A percentile compares a stretch with the other conserved stretches of the same genome.
Conservation (phyloP, 1,284 basidiomycete genomes). For the Rhodotorula sp. region DNA sequence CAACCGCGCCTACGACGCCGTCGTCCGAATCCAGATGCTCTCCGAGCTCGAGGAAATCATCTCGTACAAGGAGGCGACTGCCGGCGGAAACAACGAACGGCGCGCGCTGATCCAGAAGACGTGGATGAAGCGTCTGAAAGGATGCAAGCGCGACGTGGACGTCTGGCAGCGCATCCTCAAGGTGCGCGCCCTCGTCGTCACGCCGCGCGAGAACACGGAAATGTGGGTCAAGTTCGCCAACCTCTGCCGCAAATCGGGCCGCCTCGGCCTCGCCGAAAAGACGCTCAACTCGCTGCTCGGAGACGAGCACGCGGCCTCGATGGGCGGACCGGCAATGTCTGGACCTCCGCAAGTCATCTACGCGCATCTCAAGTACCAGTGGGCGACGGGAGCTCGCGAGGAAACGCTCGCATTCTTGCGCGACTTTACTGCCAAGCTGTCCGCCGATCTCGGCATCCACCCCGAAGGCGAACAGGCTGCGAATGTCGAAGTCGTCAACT, state of each 20-base stretch:
- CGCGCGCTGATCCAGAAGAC: slow-evolving; percentile 79
- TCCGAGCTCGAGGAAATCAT: slow-evolving; percentile 99
- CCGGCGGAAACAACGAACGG: slow-evolving; percentile 85
- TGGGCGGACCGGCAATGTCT: slow-evolving; percentile 57
- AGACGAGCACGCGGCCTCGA: slow-evolving; percentile 51
- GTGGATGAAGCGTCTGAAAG: slow-evolving; percentile 92
- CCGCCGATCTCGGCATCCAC: slow-evolving; percentile 69
- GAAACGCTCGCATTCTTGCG: slow-evolving; percentile 84
- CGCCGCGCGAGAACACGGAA: slow-evolving; percentile 88
- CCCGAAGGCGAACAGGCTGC: slow-evolving; percentile 49
- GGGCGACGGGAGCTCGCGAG: slow-evolving; percentile 78
- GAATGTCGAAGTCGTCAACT: slow-evolving; percentile 57
- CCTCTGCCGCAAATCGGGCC: slow-evolving; percentile 78
- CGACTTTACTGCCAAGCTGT: slow-evolving; percentile 75
- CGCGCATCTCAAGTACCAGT: slow-evolving; percentile 94
- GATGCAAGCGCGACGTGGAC: slow-evolving; percentile 97
- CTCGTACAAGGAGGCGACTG: slow-evolving; percentile 76
- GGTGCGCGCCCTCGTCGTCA: slow-evolving; percentile 89
- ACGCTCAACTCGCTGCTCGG: slow-evolving; percentile 89
- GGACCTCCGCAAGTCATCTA: slow-evolving; percentile 96
- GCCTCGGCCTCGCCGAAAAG: slow-evolving; percentile 90
- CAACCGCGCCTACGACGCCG: slow-evolving; percentile 90
- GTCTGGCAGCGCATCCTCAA: slow-evolving; percentile 98
- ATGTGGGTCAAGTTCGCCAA: slow-evolving; percentile 98
- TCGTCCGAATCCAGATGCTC: slow-evolving; percentile 98